Evolutionary conservation across 768 basidiomycete species (phyloP).

Genomic region (Lentinula boryana): DNA sequence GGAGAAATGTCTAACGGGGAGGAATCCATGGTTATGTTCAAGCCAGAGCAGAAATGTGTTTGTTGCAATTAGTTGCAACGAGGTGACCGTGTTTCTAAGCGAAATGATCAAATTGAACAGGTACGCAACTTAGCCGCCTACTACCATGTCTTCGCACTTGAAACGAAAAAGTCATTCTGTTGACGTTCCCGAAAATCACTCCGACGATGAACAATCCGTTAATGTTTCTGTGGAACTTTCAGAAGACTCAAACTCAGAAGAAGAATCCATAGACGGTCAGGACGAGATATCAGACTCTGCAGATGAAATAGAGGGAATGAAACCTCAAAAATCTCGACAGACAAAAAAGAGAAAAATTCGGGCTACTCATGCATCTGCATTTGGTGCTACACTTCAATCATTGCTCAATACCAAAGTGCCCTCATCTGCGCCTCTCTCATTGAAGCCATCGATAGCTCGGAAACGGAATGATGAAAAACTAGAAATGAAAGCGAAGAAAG

Average conservation of each 20-base stretch:
- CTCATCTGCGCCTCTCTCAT: constrained; percentile 64
- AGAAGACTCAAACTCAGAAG: constrained; percentile 19
- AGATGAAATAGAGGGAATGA: constrained; percentile 55
- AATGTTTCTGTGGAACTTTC: constrained; percentile 9
- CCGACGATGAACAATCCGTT: constrained; percentile 3
- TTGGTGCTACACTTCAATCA: constrained; percentile 69
- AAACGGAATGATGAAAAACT: constrained; percentile 73
- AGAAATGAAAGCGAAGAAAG: constrained; percentile 65
- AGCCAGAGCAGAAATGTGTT: not conserved
- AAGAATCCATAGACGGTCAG: constrained; percentile 18
- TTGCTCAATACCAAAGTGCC: constrained; percentile 69
- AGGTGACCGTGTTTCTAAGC: constrained; percentile 2
- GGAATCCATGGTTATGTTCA: not conserved
- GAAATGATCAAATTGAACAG: not conserved
- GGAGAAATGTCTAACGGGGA: constrained; percentile 51
- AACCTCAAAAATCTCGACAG: constrained; percentile 64
- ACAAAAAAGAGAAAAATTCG: constrained; percentile 80
- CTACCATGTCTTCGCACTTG: not conserved
- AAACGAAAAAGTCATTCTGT: constrained; percentile 47
- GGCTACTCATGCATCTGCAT: constrained; percentile 68
- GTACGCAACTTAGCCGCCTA: not conserved
- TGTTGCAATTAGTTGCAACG: not conserved
- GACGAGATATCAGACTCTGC: constrained; percentile 42
- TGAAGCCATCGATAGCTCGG: constrained; percentile 67
- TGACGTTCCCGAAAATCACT: constrained; percentile 10